These are phyloP conservation scores for Citrullus colocynthis DNA, from an alignment of 306 rosid genomes.

Conservation along the genomic window DNA sequence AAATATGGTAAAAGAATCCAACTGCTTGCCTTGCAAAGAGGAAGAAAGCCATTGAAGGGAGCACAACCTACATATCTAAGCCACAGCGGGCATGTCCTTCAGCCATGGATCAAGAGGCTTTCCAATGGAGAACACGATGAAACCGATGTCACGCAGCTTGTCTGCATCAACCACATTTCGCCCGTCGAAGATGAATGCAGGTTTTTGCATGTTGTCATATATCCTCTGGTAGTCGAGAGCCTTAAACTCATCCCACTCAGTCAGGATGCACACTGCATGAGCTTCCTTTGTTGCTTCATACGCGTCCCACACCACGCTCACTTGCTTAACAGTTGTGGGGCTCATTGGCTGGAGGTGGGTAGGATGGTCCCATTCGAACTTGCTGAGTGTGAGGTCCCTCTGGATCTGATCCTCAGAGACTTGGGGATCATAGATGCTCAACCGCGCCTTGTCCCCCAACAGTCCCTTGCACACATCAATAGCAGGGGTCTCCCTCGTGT, in stretches of 20 bases:
- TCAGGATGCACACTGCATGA: constrained; percentile 71
- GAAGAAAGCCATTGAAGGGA: background rate
- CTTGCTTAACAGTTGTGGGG: constrained; percentile 69
- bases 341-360: constrained; percentile 73
- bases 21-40: background rate
- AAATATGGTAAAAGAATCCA: background rate
- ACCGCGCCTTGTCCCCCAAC: constrained; percentile 60
- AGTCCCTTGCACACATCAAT: constrained; percentile 91
- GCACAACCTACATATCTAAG: constrained; percentile 15
- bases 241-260: constrained; percentile 98
- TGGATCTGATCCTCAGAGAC: constrained; percentile 83
- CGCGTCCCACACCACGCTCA: constrained; percentile 71
- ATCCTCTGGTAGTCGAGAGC: constrained; percentile 64
- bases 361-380: constrained; percentile 95
- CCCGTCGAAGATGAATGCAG: constrained; percentile 80
- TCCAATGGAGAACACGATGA: constrained; percentile 82
- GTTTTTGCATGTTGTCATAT: constrained; percentile 74
- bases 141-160: constrained; percentile 72
- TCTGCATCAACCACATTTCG: constrained; percentile 44
- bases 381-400: constrained; percentile 69
- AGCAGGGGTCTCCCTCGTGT: constrained; percentile 87
- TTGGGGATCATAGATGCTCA: constrained; percentile 80
- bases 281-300: constrained; percentile 80
- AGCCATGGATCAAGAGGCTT: constrained; percentile 89
- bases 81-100: constrained; percentile 90